Evolutionary conservation across 2,329 filamentous ascomycete genomes (phyloP).

Genomic region (Alternaria tenuissima): DNA sequence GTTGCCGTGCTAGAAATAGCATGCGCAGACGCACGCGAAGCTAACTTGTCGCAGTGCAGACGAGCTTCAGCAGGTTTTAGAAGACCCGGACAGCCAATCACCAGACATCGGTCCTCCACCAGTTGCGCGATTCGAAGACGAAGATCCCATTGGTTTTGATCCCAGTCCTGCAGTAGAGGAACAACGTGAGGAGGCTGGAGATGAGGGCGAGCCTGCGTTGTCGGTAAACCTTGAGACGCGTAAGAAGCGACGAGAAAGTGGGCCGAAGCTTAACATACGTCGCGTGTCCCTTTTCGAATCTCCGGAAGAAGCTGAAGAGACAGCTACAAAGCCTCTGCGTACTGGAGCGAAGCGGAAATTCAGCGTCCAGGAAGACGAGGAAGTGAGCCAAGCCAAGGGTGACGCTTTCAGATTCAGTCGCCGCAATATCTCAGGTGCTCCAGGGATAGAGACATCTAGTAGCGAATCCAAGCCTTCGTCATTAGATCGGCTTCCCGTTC

Average conservation of each 20-base stretch:
- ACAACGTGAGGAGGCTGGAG: conserved; percentile 39
- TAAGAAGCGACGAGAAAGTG: conserved; percentile 61
- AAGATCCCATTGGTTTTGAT: conserved; percentile 58
- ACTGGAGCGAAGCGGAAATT: conserved; percentile 67
- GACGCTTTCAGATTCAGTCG: conserved; percentile 60
- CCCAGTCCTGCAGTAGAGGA: conserved; percentile 35
- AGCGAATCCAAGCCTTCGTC: conserved; percentile 30
- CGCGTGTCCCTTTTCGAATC: conserved; percentile 56
- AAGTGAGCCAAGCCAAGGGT: conserved; percentile 37
- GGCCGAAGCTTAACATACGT: conserved; percentile 53
- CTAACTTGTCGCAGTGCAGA: conserved; percentile 59
- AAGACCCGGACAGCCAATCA: conserved; percentile 66
- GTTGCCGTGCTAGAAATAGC: conserved; percentile 5
- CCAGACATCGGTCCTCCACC: conserved; percentile 72
- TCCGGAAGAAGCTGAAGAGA: conserved; percentile 43
- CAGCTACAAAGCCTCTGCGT: conserved; percentile 43
- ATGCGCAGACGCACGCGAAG: neutral
- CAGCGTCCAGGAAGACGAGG: conserved; percentile 61
- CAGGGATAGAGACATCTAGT: conserved; percentile 25
- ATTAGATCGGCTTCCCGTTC: conserved; percentile 47
- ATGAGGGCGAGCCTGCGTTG: conserved; percentile 49
- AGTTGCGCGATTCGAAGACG: conserved; percentile 60
- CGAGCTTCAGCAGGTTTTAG: conserved; percentile 64
- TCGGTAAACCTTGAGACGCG: conserved; percentile 62
- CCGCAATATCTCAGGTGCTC: conserved; percentile 32